Base-by-base conservation (phyloP, 2,329 filamentous ascomycete genomes). In the Aspergillus luchuensis region DNA sequence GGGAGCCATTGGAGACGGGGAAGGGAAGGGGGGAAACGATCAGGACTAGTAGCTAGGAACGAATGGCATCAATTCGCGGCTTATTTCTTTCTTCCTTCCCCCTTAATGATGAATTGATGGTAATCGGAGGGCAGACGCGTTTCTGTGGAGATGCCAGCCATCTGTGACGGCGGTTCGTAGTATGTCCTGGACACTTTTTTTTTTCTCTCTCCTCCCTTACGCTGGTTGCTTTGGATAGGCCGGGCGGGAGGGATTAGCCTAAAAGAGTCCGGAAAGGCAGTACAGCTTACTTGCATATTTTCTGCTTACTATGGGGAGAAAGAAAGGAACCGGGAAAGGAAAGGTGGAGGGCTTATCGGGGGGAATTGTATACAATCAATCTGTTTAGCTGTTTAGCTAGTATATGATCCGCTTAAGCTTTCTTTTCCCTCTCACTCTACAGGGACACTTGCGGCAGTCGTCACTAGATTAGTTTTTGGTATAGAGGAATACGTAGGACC, bases 1-100 rank as follows among this genome's bases (percentile, higher is more conserved):
- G 28, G 69, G 62, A 47, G 74, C 67, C 75, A 77, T 77, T 64
- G 69, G 60, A 38, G 28, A 45, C 33, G 33, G 11, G 33, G 33
- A 6, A 15, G 33, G 33, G 11, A 36, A 30, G 23, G 23, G 23
- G 23, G 17, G 48, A 52, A 30, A 48, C 23, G 41, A 19, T 39
- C 6, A 54, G 45, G 54, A 30, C 28, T 30, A 50, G 36, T 28
- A 28, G 25, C 25, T 28, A 28, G 25, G 57, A 25, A 30, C 33
- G n/a, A 36, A 33, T 10, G 56, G 17, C n/a, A 7, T 53, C 8
- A 19, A n/a, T 13, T 53, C 15, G 25, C 21, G 15, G 48, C 30
- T 19, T 23, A 23, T 19, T 36, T 36, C 33, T 13, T 13, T n/a
- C 41, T 19, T 36, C 11, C 33, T 13, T 21, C 41, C 51, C 57